Evolutionary conservation across 108 stramenopile genomes (phyloP).

Genomic region (Stephanodiscus triporus): DNA sequence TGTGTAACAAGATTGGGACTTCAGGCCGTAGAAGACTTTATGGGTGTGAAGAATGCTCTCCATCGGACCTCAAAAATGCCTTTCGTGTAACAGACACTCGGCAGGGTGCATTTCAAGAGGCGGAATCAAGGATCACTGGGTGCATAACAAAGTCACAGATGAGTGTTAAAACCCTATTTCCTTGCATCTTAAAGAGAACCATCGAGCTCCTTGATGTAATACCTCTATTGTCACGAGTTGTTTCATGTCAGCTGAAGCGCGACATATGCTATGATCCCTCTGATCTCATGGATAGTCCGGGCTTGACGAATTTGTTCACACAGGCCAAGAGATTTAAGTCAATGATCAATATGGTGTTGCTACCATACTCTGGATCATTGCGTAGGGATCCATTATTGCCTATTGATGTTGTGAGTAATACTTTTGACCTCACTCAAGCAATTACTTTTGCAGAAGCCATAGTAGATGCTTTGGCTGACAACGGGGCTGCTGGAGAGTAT

Average conservation of each 20-base stretch:
- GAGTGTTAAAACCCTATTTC: conserved; percentile 14
- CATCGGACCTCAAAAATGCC: conserved; percentile 10
- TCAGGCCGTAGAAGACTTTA: conserved; percentile 3
- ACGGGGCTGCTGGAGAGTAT: conserved; percentile 21
- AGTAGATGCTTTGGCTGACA: conserved; percentile 17
- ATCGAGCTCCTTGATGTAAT: conserved; percentile 18
- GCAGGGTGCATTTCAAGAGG: conserved; percentile 21
- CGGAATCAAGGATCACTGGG: conserved; percentile 7
- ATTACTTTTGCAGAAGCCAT: conserved; percentile 13
- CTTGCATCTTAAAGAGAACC: conserved; percentile 15
- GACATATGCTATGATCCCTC: conserved; percentile 29
- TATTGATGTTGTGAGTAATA: not conserved
- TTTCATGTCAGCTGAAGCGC: conserved; percentile 24
- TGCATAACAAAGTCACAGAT: conserved; percentile 7
- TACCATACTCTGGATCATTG: conserved; percentile 17
- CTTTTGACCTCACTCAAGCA: conserved; percentile 8
- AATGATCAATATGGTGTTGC: conserved; percentile 11
- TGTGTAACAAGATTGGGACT: not conserved
- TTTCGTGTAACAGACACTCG: conserved; percentile 25
- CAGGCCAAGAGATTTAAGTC: conserved; percentile 24
- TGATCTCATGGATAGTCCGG: conserved; percentile 32
- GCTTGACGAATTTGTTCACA: conserved; percentile 32
- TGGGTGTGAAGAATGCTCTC: conserved; percentile 35
- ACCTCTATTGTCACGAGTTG: conserved; percentile 18
- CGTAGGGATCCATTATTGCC: conserved; percentile 8